Evolutionary conservation across 352 stramenopile species (phyloP), one percentile per base, ranked within the genome.

Genomic region (Lagenidium sp.): DNA sequence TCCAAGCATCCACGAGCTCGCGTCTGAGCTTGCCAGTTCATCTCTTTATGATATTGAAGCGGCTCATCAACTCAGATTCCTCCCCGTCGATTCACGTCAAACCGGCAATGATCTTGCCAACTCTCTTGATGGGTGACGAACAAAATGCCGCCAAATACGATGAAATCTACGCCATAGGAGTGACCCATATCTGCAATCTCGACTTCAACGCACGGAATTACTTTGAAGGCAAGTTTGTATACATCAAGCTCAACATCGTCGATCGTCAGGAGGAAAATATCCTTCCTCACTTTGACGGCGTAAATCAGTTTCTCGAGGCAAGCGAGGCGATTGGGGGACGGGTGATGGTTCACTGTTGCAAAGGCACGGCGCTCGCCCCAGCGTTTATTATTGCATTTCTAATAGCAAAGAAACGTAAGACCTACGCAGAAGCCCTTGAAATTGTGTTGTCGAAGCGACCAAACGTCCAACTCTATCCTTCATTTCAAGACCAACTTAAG

Each of bases 201-300:
- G 54, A 57, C 28, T 57, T 63, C 26, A 35, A 49, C 8, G 47
- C 54, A 18, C 48, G 48, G 38, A 63, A 63, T 21, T 58, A 58
- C 41, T 63, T 63, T 39, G 54, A 63, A 50, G 54, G 54, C 48
- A 53, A 63, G 30, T 63, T 63, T 24, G 34, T 63, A 22, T 63
- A 63, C 44, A 32, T 63, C 6, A 52, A 57, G 15, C 43, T 63
- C 44, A 63, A 58, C 29, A 26, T 63, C 12, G 13, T 48, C 7
- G 54, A 63, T 32, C 28, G 19, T 1, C 21, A 39, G 13, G 43
- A 57, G 1, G 50, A 56, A 16, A 25, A 41, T 10, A 19, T 63
- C 4, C 13, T 41, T 10, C 16, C 31, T 13, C 54, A 63, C 21
- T 63, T 63, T 21, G 44, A 41, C 5, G 49, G 42, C 28, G 54